phyloP scores from a whole-genome alignment of 441 rosid genomes.

The Sinapis alba region DNA sequence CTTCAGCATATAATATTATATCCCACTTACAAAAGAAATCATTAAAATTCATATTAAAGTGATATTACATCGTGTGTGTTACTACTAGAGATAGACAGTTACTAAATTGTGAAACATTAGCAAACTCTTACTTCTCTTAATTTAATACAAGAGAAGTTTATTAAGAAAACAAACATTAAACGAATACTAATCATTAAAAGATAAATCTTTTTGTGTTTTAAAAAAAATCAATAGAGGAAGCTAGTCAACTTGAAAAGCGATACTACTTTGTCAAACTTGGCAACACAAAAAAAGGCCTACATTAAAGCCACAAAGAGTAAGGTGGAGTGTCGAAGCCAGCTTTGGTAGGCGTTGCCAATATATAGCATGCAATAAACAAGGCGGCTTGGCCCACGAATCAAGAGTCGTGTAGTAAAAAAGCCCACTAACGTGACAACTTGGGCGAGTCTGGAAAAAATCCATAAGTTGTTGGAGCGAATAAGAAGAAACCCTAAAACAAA shows the following conservation, averaged over 20 bases:
- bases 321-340: conserved; percentile 10
- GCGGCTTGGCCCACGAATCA: background rate
- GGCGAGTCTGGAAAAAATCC: background rate
- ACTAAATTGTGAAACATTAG: background rate
- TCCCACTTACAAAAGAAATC: background rate
- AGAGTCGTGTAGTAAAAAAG: background rate
- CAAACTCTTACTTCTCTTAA: background rate
- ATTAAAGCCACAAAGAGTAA: background rate
- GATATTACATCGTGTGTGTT: background rate
- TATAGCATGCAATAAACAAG: background rate
- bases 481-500: background rate
- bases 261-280: background rate
- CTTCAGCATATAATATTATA: background rate
- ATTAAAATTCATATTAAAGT: background rate
- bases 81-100: background rate
- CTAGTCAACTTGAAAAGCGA: too few relatives aligned
- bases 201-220: too few relatives aligned
- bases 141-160: background rate
- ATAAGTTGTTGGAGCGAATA: background rate
- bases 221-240: too few relatives aligned
- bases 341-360: conserved; percentile 16
- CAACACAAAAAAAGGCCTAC: conserved; percentile 11
- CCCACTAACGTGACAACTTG: background rate
- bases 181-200: too few relatives aligned
- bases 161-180: background rate